phyloP scores from a whole-genome alignment of 1,284 basidiomycete genomes.

The Ganoderma lingzhi region DNA sequence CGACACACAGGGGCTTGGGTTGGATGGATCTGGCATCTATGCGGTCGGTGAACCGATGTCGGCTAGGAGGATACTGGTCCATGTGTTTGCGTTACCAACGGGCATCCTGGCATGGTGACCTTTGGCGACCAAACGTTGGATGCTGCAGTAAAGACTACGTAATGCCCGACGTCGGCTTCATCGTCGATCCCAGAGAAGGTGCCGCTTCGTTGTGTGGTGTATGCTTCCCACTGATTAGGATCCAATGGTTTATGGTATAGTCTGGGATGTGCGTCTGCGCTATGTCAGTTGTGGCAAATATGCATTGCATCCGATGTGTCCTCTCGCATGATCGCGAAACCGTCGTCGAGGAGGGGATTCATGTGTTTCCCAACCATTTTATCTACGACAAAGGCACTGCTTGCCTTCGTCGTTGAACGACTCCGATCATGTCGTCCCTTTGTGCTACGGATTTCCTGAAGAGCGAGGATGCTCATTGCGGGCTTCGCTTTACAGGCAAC shows the following conservation, averaged over 20 bases:
- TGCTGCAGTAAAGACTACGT: neutral
- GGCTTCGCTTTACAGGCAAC: constrained; percentile 57
- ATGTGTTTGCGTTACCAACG: constrained; percentile 5
- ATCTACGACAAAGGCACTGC: neutral
- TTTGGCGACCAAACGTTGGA: neutral
- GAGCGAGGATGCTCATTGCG: neutral
- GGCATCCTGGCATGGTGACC: neutral
- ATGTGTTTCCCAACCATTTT: neutral
- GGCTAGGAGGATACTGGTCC: neutral
- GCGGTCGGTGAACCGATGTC: neutral
- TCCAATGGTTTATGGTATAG: neutral
- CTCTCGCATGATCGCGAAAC: neutral
- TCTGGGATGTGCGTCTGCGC: neutral
- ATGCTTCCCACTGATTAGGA: neutral
- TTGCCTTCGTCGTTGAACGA: neutral
- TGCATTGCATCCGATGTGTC: neutral
- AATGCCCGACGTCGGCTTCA: neutral
- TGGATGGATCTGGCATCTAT: neutral
- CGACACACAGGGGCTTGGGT: neutral
- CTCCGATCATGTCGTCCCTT: neutral
- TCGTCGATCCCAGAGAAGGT: neutral
- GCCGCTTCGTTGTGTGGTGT: neutral
- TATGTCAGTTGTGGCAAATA: neutral
- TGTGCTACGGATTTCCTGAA: neutral
- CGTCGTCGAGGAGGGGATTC: neutral